Evolutionary conservation across 192 early-diverging fungal genomes (phyloP), one percentile per base, ranked within the genome.

Genomic region (Funneliformis mosseae): DNA sequence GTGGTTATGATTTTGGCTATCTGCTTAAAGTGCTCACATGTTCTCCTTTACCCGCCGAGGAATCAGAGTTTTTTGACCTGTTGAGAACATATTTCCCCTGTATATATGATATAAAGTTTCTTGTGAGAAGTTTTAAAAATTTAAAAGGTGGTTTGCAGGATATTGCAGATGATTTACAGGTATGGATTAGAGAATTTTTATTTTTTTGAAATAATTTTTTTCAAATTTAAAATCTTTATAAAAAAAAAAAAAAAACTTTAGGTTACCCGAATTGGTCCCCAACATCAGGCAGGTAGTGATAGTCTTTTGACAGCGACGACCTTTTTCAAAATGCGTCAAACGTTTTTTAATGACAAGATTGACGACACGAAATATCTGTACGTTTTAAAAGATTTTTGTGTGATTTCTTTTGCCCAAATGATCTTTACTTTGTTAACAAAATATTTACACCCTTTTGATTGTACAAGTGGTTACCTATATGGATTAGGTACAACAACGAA

Each of bases 1-100:
- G 95, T 88, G 96, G 96, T 3, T 99, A 99, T 80, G 98, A 99
- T 84, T 99, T 99, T 91, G 97, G 98, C 4, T 99, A 99, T 82
- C 83, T 99, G 25, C 86, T 99, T 66, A 99, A 99, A 84, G 88
- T 99, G 42, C 88, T 98, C 39, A 98, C 97, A 8, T 97, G 97
- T 84, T 86, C 90, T 21, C 87, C 93, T 45, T 83, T 99, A 76
- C 98, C 98, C 4, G 91, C 93, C 71, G 95, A 99, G 83, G 98
- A 99, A 84, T 79, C 88, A n/a, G 93, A 94, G 42, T 99, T 99
- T 84, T 99, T 98, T 86, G 94, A 95, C 48, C 85, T 95, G 27
- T 86, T 99, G 82, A 87, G 91, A 78, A 93, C 92, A 46, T 99
- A 96, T 84, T 99, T 99, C 83, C 98, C 98, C n/a, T 95, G 95